Conservation (phyloP, 202 grass and related monocot genomes). For the Hordeum pubiflorum region DNA sequence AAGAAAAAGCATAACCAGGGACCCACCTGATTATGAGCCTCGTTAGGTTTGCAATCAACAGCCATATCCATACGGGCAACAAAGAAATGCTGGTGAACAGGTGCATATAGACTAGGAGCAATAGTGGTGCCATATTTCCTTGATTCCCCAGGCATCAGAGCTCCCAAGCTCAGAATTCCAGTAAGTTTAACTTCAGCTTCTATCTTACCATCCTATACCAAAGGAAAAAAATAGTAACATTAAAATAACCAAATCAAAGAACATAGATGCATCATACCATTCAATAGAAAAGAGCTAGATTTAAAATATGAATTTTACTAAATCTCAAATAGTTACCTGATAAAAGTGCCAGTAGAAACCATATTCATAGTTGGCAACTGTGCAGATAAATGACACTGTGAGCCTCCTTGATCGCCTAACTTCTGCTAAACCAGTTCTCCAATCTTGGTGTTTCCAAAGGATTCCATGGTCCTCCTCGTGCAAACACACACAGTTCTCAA, state of each 20-base stretch:
- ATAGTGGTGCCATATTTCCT: constrained; percentile 98
- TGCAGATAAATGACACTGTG: constrained; percentile 96
- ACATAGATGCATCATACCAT: not conserved
- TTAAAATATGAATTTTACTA: not conserved
- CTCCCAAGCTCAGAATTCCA: constrained; percentile 98
- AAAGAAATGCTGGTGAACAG: constrained; percentile 99
- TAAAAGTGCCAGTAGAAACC: constrained; percentile 99
- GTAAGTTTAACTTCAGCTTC: constrained; percentile 98
- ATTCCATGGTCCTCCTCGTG: constrained; percentile 99
- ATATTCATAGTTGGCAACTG: constrained; percentile 98
- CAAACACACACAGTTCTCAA: constrained; percentile 97
- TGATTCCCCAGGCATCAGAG: constrained; percentile 86
- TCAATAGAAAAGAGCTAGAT: not conserved
- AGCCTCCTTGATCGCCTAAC: constrained; percentile 95
- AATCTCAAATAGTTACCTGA: constrained; percentile 52
- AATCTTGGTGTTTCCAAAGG: constrained; percentile 99
- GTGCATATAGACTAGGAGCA: constrained; percentile 96
- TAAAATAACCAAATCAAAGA: not conserved
- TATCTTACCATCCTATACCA: constrained; percentile 88
- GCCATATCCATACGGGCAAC: constrained; percentile 99
- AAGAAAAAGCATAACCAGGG: not conserved
- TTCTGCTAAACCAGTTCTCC: constrained; percentile 98
- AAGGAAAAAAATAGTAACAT: constrained; percentile 12
- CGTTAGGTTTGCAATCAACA: constrained; percentile 89
- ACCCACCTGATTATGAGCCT: constrained; percentile 90